phyloP scores from a whole-genome alignment of 768 basidiomycete genomes.

The Naganishia friedmannii region DNA sequence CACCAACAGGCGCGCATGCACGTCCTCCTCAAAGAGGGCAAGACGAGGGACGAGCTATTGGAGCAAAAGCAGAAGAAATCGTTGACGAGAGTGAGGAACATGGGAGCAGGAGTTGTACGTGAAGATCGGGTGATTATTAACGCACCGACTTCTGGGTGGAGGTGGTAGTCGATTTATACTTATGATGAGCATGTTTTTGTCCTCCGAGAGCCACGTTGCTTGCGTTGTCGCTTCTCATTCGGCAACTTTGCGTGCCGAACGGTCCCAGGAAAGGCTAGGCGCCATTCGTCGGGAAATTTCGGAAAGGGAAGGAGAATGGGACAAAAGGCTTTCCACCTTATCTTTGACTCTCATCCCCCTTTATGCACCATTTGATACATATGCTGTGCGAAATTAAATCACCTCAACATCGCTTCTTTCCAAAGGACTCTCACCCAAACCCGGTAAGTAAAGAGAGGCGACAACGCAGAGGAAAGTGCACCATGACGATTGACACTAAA shows the following conservation, averaged over 20 bases:
- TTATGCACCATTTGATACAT: not conserved
- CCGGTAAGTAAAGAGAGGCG: too few species aligned
- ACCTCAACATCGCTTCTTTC: not conserved
- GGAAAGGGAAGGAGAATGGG: not conserved
- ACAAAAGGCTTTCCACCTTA: not conserved
- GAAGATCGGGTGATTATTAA: conserved; percentile 60
- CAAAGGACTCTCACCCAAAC: too few species aligned
- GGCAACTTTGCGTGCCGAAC: too few species aligned
- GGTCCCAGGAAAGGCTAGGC: too few species aligned
- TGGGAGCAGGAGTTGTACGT: conserved; percentile 64
- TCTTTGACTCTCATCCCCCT: not conserved
- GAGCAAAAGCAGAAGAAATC: conserved; percentile 64
- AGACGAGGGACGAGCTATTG: conserved; percentile 66
- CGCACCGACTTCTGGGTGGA: conserved; percentile 39
- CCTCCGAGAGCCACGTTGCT: not conserved
- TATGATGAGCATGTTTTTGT: not conserved
- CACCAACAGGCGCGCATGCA: conserved; percentile 73
- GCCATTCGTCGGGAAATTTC: too few species aligned
- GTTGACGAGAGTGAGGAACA: conserved; percentile 71
- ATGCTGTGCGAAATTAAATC: not conserved
- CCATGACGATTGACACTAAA: conserved; percentile 9
- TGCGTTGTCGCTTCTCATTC: too few species aligned
- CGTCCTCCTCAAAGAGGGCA: conserved; percentile 76
- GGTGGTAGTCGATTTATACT: conserved; percentile 42
- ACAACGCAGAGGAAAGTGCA: not conserved